Percentiles rank a stretch among this genome's conserved stretches.
These are phyloP conservation scores for Cryptococcus sp. DNA, from an alignment of 1,284 basidiomycete species.

Conservation along the genomic window DNA sequence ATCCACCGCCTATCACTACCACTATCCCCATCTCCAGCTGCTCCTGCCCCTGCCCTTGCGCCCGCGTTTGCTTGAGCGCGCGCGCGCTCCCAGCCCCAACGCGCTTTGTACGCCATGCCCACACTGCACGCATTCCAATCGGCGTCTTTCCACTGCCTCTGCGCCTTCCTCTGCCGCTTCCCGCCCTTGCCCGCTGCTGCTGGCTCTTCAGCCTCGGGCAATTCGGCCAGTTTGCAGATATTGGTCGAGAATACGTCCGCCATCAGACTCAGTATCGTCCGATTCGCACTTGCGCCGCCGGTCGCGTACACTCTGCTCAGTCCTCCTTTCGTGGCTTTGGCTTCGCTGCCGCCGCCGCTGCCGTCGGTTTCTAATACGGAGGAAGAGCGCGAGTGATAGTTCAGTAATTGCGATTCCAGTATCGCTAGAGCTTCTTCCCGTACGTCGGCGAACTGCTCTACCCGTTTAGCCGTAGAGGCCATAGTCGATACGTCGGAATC, in stretches of 20 bases:
- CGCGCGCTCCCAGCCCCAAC: conserved; percentile 47
- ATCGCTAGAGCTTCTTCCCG: conserved; percentile 74
- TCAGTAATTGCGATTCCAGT: conserved; percentile 78
- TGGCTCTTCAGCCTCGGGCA: conserved; percentile 7
- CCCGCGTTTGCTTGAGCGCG: too few relatives aligned
- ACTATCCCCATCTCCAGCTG: too few relatives aligned
- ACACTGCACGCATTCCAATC: conserved; percentile 51
- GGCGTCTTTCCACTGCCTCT: conserved; percentile 28
- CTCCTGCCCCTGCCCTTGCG: conserved; percentile 1
- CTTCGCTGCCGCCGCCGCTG: too few relatives aligned
- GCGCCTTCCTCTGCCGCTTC: conserved; percentile 25
- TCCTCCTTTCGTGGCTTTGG: too few relatives aligned
- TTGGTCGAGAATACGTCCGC: conserved; percentile 77
- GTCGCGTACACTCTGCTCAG: conserved; percentile 73
- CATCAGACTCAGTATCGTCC: conserved; percentile 70
- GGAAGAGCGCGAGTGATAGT: conserved; percentile 41
- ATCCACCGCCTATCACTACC: conserved; percentile 18
- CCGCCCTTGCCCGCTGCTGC: conserved; percentile 5
- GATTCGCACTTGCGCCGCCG: conserved; percentile 77
- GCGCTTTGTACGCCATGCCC: conserved; percentile 50
- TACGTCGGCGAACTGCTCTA: conserved; percentile 47
- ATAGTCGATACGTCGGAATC: too few relatives aligned
- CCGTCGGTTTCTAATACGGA: conserved; percentile 60
- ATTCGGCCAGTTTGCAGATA: conserved; percentile 57
- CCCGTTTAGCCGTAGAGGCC: conserved; percentile 18